Base-by-base conservation (phyloP, 2,329 filamentous ascomycete genomes). In the Scytalidium lignicola region DNA sequence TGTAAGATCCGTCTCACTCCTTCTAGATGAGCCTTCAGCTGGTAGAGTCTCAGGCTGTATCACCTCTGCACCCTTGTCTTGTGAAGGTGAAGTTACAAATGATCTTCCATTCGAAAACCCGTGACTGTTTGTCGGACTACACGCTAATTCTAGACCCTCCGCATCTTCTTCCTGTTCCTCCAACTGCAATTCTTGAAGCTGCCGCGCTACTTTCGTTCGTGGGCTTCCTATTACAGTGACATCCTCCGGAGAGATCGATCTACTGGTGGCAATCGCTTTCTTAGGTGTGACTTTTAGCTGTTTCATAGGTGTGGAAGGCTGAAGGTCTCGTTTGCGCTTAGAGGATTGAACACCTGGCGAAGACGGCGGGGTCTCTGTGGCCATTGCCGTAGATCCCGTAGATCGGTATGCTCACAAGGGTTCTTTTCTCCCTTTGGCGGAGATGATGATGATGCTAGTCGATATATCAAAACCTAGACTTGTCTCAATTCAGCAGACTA, bases 151-250 rank as follows among this genome's bases (percentile, higher is more conserved):
- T 26, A 18, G 17, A 22, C 28, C 21, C 18, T 44, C 44, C 22
- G 19, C 37, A 12, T 59, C 49, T 5, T 46, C 47, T 1, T 48
- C 48, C 9, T 47, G 49, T 41, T 58, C 55, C 44, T 55, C 55
- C 10, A 65, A 43, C n/a, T 59, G 54, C 23, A 65, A 47, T 8
- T 55, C 60, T 50, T 63, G 58, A 28, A 65, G 62, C 37, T 59
- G 54, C 44, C 61, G 58, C 18, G 62, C 59, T 3, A 65, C 61
- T 47, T 58, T 63, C 18, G 62, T 59, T 8, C 62, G 53, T 17
- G 62, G 62, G 47, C 59, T 62, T 1, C 54, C 53, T 18, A 46
- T 41, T 7, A 43, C 40, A 18, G 18, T 26, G 32, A 37, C 6
- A 13, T 55, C 51, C 20, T 52, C 51, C 6, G 50, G 48, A 22